A percentile compares a stretch with the other conserved stretches of the same genome.
Evolutionary conservation across 2,329 filamentous ascomycete species (phyloP).

Genomic region (Diaporthe batatas): DNA sequence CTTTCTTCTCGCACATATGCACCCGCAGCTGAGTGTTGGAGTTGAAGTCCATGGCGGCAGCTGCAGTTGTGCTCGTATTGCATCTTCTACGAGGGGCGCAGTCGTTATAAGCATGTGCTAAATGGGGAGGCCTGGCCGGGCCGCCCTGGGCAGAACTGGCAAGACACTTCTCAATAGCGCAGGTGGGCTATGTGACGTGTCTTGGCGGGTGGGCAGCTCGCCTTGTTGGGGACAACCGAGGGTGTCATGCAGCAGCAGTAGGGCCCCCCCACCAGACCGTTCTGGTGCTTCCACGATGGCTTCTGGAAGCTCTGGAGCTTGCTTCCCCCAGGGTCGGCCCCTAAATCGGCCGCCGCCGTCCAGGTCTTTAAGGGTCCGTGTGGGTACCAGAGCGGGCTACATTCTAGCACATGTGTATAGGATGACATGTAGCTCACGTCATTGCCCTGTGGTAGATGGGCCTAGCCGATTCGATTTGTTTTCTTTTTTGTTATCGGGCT

Average conservation of each 20-base stretch:
- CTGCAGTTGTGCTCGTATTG: neutral
- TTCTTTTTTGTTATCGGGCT: neutral
- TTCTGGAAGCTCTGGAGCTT: conserved; percentile 20
- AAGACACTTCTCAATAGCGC: neutral
- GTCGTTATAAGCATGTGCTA: neutral
- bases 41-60: too few relatives aligned
- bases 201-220: conserved; percentile 5
- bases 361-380: conserved; percentile 13
- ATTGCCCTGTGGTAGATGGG: neutral
- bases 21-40: too few relatives aligned
- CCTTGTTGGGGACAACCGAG: neutral
- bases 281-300: neutral
- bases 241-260: conserved; percentile 22
- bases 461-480: neutral
- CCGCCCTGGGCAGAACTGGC: too few relatives aligned
- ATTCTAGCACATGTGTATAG: neutral
- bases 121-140: neutral
- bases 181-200: neutral
- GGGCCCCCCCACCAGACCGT: neutral
- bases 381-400: conserved; percentile 12
- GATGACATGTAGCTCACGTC: conserved; percentile 30
- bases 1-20: too few relatives aligned
- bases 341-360: neutral
- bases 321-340: neutral
- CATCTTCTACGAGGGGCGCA: neutral